Evolutionary conservation across 768 basidiomycete genomes (phyloP).

Genomic region (Inosperma sp.): DNA sequence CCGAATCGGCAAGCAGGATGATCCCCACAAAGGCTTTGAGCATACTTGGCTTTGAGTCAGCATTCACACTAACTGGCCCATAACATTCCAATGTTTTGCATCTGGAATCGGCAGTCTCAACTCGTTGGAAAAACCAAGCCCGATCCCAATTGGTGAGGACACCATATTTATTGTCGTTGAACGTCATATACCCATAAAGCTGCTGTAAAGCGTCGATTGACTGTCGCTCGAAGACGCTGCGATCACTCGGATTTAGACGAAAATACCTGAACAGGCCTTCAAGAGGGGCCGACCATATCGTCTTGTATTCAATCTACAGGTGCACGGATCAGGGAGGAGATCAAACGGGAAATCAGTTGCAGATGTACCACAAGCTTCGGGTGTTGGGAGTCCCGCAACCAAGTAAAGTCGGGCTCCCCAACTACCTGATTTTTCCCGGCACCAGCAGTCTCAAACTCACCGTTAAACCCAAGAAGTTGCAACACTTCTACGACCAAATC

Average conservation of each 20-base stretch:
- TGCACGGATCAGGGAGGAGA: slow-evolving; percentile 1
- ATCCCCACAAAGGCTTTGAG: slow-evolving; percentile 20
- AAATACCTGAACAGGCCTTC: slow-evolving; percentile 3
- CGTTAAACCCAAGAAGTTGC: slow-evolving; percentile 11
- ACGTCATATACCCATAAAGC: slow-evolving; percentile 9
- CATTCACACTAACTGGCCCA: slow-evolving; percentile 4
- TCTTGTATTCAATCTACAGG: slow-evolving; percentile 16
- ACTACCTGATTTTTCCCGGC: slow-evolving; percentile 2
- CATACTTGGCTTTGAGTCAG: slow-evolving; percentile 7
- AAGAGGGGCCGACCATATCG: slow-evolving; percentile 15
- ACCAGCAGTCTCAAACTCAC: slow-evolving; percentile 11
- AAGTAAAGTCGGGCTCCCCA: slow-evolving; percentile 14
- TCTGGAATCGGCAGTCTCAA: slow-evolving; percentile 4
- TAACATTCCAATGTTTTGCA: slow-evolving; percentile 13
- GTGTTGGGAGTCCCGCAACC: slow-evolving; percentile 10
- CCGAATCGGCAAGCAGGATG: slow-evolving; percentile 14
- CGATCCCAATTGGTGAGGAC: slow-evolving; percentile 18
- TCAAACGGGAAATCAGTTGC: slow-evolving; percentile 1
- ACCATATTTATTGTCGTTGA: slow-evolving; percentile 13
- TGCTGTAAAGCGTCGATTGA: slow-evolving; percentile 14
- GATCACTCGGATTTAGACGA: not conserved
- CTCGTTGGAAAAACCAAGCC: slow-evolving; percentile 14
- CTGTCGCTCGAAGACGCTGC: not conserved
- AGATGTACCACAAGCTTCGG: slow-evolving; percentile 14
- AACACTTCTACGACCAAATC: slow-evolving; percentile 12